Evolutionary conservation across 2,329 filamentous ascomycete species (phyloP).

Genomic region (Diaporthe humulicola): DNA sequence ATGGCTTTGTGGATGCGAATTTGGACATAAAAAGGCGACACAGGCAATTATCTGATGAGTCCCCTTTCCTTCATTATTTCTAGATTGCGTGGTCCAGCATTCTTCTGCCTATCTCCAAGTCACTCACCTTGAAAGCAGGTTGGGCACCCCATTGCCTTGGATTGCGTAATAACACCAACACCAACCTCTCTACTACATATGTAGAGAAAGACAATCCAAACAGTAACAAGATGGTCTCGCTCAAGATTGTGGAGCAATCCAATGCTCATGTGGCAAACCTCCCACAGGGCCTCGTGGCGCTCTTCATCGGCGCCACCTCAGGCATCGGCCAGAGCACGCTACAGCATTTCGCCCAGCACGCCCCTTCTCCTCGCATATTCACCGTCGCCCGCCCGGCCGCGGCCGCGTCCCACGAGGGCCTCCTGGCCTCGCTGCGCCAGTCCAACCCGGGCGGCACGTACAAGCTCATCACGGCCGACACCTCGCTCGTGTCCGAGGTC

Average conservation of each 20-base stretch:
- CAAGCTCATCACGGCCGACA: conserved; percentile 1
- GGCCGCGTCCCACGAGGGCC: neutral
- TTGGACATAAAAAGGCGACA: too few relatives aligned
- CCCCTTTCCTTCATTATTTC: too few relatives aligned
- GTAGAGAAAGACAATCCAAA: neutral
- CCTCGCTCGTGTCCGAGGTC: conserved; percentile 1
- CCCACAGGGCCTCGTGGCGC: neutral
- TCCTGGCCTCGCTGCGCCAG: neutral
- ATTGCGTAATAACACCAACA: too few relatives aligned
- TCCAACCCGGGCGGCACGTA: neutral
- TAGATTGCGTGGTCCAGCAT: too few relatives aligned
- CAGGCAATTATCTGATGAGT: too few relatives aligned
- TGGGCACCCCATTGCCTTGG: too few relatives aligned
- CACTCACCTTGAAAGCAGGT: too few relatives aligned
- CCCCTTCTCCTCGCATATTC: neutral
- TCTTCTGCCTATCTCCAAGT: too few relatives aligned
- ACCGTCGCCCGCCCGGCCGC: neutral
- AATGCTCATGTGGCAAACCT: neutral
- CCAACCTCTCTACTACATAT: neutral
- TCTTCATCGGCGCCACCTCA: neutral
- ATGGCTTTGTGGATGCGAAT: too few relatives aligned
- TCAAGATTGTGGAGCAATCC: neutral
- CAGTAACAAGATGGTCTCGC: neutral
- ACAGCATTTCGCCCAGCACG: neutral
- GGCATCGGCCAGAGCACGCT: conserved; percentile 4